Base-by-base conservation (phyloP, 257 asterid species). In the Leonotis leonurus region DNA sequence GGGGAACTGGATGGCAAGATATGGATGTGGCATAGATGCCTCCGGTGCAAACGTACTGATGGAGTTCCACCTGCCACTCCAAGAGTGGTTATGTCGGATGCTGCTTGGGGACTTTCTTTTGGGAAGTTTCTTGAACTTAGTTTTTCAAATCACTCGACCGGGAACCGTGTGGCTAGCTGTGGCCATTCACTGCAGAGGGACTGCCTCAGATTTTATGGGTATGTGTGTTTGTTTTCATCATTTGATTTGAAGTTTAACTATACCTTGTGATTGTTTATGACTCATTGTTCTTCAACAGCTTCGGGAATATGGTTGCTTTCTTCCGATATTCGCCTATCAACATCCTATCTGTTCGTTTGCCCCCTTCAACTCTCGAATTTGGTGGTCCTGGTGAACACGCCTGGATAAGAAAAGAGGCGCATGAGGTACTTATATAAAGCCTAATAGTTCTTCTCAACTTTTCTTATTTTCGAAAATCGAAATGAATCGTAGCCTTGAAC, bases 1-100 rank as follows among this genome's bases (percentile, higher is more conserved):
- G 95, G 96, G 32, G 95, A 83, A 71, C 73, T 75, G 27, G 97
- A 89, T 70, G 90, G 96, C 56, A 93, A 85, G 84, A 89, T 93
- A 69, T 93, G 99, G 99, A 93, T 93, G 99, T 93, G 99, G 99
- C 99, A 93, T 60, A 73, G 97, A 68, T 93, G 99, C 82, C 89
- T 93, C 60, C 80, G 70, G 75, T 93, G 99, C 61, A 73, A 67
- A 16, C 83, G 70, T 17, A 50, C 69, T 6, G 85, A 76, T 14
- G 96, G 95, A 55, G 87, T 84, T 61, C 96, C 99, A 29, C 97
- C 97, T 10, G 94, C 95, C 50, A 85, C 90, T 46, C 81, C 52
- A 44, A 81, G 94, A 62, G 92, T 89, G 24, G 78, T 87, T 45
- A 89, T 93, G 99, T 89, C 97, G 14, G 87, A 87, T 75, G 83